Percentiles rank a stretch among this genome's conserved stretches.
phyloP scores from a whole-genome alignment of 2,329 filamentous ascomycete species.

The Venturia nashicola region DNA sequence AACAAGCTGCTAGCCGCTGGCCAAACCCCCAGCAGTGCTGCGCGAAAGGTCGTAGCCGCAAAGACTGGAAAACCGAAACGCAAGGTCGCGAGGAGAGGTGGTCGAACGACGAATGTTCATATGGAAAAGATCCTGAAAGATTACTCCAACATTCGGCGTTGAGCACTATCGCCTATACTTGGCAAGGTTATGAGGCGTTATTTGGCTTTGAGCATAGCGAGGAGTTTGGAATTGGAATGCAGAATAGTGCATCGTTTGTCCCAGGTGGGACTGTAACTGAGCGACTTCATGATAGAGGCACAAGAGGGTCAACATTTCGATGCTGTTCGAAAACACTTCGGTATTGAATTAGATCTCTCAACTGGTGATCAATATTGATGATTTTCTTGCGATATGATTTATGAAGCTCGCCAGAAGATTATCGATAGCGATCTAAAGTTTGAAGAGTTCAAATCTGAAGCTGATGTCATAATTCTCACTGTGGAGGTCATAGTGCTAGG shows the following conservation, averaged over 20 bases:
- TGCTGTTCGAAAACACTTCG: too few relatives aligned
- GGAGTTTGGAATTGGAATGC: neutral
- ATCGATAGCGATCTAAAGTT: too few relatives aligned
- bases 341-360: too few relatives aligned
- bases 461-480: too few relatives aligned
- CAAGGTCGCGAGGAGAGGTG: constrained; percentile 60
- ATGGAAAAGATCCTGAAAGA: constrained; percentile 76
- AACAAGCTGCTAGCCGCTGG: constrained; percentile 64
- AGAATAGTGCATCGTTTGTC: neutral
- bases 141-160: constrained; percentile 38
- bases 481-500: too few relatives aligned
- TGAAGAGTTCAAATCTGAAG: too few relatives aligned
- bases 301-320: too few relatives aligned
- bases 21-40: constrained; percentile 70
- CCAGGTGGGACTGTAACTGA: neutral
- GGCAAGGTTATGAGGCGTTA: neutral
- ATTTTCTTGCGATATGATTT: too few relatives aligned
- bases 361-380: too few relatives aligned
- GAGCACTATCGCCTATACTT: neutral
- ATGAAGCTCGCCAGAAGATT: too few relatives aligned
- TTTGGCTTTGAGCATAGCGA: neutral
- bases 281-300: too few relatives aligned
- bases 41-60: constrained; percentile 41
- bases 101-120: constrained; percentile 78
- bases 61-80: constrained; percentile 56